These are phyloP conservation scores for Pythium coloratum DNA, from an alignment of 352 stramenopile genomes.

Conservation along the genomic window DNA sequence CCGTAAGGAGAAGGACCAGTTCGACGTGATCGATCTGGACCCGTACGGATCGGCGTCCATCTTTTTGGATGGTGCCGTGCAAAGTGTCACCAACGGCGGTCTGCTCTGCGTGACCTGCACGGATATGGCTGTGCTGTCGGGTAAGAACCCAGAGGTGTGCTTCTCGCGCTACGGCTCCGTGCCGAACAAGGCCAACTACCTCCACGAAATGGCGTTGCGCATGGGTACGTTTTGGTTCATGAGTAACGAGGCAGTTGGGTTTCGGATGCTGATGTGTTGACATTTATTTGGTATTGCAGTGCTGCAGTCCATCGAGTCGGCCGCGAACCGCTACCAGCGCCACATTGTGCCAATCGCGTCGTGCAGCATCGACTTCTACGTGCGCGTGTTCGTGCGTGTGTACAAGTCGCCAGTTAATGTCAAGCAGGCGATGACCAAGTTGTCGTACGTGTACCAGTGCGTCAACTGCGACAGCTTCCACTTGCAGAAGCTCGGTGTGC, in stretches of 20 bases:
- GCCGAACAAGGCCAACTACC: conserved; percentile 87
- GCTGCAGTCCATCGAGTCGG: conserved; percentile 94
- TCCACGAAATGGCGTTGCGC: conserved; percentile 87
- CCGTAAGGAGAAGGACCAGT: conserved; percentile 90
- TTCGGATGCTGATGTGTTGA: not conserved
- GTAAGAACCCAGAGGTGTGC: conserved; percentile 89
- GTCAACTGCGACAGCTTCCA: conserved; percentile 98
- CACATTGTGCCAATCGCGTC: conserved; percentile 97
- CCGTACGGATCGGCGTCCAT: conserved; percentile 98
- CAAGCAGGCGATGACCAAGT: conserved; percentile 92
- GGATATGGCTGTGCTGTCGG: conserved; percentile 95
- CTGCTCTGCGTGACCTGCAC: conserved; percentile 99
- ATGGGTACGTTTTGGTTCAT: conserved; percentile 47
- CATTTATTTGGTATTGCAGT: conserved; percentile 58
- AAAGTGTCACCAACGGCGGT: conserved; percentile 94
- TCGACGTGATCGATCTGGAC: conserved; percentile 99
- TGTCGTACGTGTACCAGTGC: conserved; percentile 89
- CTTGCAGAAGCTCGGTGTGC: conserved; percentile 91
- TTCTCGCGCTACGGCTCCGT: conserved; percentile 85
- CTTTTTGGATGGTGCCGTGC: conserved; percentile 98
- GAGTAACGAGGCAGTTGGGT: not conserved
- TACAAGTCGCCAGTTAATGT: conserved; percentile 95
- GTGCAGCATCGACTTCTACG: conserved; percentile 99
- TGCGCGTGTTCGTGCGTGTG: conserved; percentile 99
- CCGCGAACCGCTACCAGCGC: conserved; percentile 94